Percentiles rank a stretch among this genome's conserved stretches.
phyloP scores from a whole-genome alignment of 164 flowering plant species.

The Aristolochia fimbriata region DNA sequence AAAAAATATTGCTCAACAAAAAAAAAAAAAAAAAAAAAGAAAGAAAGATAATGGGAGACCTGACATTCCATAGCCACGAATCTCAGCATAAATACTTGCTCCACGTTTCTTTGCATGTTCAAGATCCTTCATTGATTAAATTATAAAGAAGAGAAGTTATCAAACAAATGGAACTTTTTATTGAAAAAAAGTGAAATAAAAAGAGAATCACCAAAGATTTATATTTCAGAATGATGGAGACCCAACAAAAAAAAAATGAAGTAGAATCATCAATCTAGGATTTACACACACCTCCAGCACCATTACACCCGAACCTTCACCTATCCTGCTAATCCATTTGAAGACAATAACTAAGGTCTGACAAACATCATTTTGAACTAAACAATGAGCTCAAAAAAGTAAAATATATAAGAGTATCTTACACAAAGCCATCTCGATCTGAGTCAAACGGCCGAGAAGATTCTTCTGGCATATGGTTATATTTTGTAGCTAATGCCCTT shows the following conservation, averaged over 20 bases:
- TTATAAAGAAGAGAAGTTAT: too few relatives aligned
- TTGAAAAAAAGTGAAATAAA: too few relatives aligned
- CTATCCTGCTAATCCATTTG: conserved; percentile 50
- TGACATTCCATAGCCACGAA: conserved; percentile 98
- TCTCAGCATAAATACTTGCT: conserved; percentile 86
- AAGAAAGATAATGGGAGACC: conserved; percentile 29
- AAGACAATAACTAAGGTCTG: conserved; percentile 5
- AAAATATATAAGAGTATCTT: conserved; percentile 13
- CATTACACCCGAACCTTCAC: conserved; percentile 90
- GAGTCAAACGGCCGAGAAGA: conserved; percentile 92
- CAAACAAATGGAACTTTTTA: too few relatives aligned
- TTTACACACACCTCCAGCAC: conserved; percentile 75
- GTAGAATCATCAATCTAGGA: not conserved
- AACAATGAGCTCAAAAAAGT: conserved; percentile 1
- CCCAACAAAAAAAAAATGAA: not conserved
- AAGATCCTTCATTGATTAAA: conserved; percentile 41
- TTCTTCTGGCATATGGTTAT: conserved; percentile 62
- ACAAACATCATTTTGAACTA: conserved; percentile 1
- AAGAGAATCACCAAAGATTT: too few relatives aligned
- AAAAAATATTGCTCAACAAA: not conserved
- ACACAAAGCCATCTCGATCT: conserved; percentile 98
- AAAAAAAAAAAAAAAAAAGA: not conserved
- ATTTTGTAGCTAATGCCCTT: conserved; percentile 85
- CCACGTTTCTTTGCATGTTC: conserved; percentile 82
- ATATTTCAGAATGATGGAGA: not conserved